Conservation (phyloP, 345 rosid genomes). For the Clausena lansium region DNA sequence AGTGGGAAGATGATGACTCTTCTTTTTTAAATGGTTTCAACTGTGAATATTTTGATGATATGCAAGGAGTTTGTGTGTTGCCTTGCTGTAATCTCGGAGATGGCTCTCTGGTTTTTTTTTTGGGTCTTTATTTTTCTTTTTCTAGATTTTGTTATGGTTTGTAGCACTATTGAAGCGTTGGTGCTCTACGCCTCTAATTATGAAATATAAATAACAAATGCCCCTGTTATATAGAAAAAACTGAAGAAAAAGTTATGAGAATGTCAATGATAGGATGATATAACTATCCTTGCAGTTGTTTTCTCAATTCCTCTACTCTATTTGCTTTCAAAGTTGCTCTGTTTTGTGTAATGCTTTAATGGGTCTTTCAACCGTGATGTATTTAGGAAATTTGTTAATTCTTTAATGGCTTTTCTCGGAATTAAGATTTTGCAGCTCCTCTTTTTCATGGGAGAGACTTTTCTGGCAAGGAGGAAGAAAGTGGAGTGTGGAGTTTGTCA, state of each 20-base stretch:
- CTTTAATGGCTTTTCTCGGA: too few relatives aligned
- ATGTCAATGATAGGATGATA: too few relatives aligned
- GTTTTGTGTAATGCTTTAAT: neutral
- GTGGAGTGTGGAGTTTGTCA: neutral
- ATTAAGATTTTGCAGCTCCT: neutral
- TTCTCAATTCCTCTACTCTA: too few relatives aligned
- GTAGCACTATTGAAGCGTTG: too few relatives aligned
- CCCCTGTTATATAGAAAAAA: too few relatives aligned
- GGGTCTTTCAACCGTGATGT: neutral
- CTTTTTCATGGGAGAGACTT: neutral
- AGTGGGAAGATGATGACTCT: neutral
- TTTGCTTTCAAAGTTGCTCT: too few relatives aligned
- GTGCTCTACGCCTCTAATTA: too few relatives aligned
- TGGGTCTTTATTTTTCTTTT: neutral
- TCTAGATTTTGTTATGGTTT: neutral
- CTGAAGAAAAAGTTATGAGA: too few relatives aligned
- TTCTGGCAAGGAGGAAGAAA: neutral
- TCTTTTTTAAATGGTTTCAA: neutral
- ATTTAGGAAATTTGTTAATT: too few relatives aligned
- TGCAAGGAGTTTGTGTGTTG: conserved; percentile 14
- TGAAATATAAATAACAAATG: too few relatives aligned
- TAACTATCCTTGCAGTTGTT: too few relatives aligned
- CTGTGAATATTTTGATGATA: conserved; percentile 14
- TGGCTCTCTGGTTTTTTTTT: conserved; percentile 5
- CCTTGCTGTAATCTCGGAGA: conserved; percentile 10